phyloP scores from a whole-genome alignment of 2,329 filamentous ascomycete genomes.

The Setomelanomma holmii region DNA sequence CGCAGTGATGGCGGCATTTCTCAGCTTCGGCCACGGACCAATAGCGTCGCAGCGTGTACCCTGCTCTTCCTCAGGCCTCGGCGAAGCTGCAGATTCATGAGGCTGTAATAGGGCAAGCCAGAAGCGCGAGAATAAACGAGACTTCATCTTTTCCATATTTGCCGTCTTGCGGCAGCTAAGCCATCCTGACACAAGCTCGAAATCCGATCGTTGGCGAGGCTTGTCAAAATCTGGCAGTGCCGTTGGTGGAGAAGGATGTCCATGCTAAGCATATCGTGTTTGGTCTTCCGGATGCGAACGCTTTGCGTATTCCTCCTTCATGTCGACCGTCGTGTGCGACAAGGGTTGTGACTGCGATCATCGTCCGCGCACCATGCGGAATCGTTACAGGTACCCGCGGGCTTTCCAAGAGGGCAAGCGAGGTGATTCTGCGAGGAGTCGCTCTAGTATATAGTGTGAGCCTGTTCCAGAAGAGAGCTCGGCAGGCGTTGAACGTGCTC shows the following conservation, averaged over 20 bases:
- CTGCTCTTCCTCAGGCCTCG: background rate
- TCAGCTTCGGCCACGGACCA: constrained; percentile 2
- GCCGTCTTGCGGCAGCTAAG: background rate
- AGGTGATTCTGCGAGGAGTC: constrained; percentile 3
- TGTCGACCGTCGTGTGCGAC: constrained; percentile 8
- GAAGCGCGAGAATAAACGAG: background rate
- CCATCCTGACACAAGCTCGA: constrained; percentile 3
- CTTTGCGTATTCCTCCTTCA: constrained; percentile 2
- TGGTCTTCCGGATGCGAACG: constrained; percentile 14
- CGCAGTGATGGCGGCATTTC: constrained; percentile 17
- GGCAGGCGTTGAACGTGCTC: constrained; percentile 43
- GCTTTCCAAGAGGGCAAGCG: constrained; percentile 11
- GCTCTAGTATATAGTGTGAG: constrained; percentile 35
- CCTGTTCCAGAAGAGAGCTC: constrained; percentile 24
- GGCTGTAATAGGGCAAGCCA: background rate
- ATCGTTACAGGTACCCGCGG: constrained; percentile 24
- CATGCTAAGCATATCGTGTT: constrained; percentile 16
- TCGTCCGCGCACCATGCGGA: constrained; percentile 23
- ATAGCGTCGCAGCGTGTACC: constrained; percentile 6
- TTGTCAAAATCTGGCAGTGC: constrained; percentile 12
- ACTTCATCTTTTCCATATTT: background rate
- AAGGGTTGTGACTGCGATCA: constrained; percentile 15
- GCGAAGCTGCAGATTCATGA: background rate
- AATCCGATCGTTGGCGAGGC: constrained; percentile 13
- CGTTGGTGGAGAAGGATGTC: constrained; percentile 21